Evolutionary conservation across 2,329 filamentous ascomycete genomes (phyloP).

Genomic region (Berkeleyomyces basicola): DNA sequence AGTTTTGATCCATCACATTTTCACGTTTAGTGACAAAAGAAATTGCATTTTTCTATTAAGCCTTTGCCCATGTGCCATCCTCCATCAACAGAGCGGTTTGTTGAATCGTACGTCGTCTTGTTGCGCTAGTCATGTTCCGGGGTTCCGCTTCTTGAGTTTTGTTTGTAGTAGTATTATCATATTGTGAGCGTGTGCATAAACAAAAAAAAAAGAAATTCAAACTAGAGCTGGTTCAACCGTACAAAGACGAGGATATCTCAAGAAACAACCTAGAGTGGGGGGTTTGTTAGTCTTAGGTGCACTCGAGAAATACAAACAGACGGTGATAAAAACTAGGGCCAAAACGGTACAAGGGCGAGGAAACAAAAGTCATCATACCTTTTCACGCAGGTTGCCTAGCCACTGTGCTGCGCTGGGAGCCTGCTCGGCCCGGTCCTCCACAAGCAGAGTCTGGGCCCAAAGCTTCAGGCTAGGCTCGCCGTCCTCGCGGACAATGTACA

Average conservation of each 20-base stretch:
- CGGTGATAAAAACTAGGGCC: not conserved
- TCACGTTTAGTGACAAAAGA: too few species aligned
- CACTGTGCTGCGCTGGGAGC: constrained; percentile 85
- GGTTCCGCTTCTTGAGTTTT: not conserved
- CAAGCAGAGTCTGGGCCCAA: constrained; percentile 90
- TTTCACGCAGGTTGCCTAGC: constrained; percentile 82
- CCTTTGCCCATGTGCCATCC: too few species aligned
- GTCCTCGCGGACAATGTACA: constrained; percentile 89
- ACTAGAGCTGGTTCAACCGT: not conserved
- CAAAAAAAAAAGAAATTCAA: not conserved
- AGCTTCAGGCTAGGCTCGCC: constrained; percentile 88
- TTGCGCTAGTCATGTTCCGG: too few species aligned
- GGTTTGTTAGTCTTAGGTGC: not conserved
- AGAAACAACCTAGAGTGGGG: constrained; percentile 6
- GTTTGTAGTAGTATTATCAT: not conserved
- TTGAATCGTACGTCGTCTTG: too few species aligned
- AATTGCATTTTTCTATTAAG: too few species aligned
- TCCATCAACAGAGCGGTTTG: too few species aligned
- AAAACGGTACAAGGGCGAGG: not conserved
- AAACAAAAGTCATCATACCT: constrained; percentile 40
- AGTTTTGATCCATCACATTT: too few species aligned
- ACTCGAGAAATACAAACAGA: not conserved
- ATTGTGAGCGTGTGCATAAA: not conserved
- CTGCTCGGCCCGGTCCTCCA: constrained; percentile 91
- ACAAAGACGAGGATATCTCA: not conserved